These are phyloP conservation scores for Alternaria dauci DNA, from an alignment of 2,329 filamentous ascomycete genomes.

Conservation along the genomic window DNA sequence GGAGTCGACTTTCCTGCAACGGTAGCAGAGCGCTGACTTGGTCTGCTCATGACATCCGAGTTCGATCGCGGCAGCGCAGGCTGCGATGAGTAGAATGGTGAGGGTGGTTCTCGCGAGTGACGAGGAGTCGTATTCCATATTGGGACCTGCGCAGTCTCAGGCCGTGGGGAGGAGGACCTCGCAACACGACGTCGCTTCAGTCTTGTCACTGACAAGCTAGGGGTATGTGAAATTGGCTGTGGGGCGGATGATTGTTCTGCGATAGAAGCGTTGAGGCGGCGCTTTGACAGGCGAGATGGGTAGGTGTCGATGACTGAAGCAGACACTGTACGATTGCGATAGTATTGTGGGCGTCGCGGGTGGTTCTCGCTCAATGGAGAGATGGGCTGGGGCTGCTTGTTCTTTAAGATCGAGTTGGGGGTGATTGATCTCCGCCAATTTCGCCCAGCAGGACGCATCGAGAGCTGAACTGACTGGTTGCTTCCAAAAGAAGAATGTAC, in stretches of 20 bases:
- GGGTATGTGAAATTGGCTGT: constrained; percentile 47
- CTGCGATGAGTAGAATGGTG: constrained; percentile 51
- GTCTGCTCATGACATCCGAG: constrained; percentile 53
- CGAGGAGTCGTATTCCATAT: constrained; percentile 52
- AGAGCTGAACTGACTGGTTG: constrained; percentile 42
- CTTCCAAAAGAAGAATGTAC: constrained; percentile 57
- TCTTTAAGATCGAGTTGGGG: constrained; percentile 44
- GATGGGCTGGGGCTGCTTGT: constrained; percentile 41
- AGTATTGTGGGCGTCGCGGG: constrained; percentile 35
- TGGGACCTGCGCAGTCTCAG: constrained; percentile 36
- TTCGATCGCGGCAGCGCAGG: constrained; percentile 38
- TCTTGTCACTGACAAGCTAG: constrained; percentile 41
- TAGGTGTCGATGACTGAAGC: constrained; percentile 37
- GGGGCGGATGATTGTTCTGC: constrained; percentile 42
- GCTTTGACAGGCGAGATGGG: constrained; percentile 38
- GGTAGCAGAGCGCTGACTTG: constrained; percentile 51
- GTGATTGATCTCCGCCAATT: constrained; percentile 48
- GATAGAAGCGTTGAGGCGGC: constrained; percentile 41
- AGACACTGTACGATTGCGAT: constrained; percentile 39
- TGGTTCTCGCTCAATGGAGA: constrained; percentile 49
- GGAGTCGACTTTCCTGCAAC: constrained; percentile 58
- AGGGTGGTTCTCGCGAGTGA: constrained; percentile 55
- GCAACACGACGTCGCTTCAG: constrained; percentile 59
- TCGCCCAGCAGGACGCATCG: constrained; percentile 47
- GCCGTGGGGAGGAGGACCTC: constrained; percentile 38